Percentiles rank a stretch among this genome's conserved stretches.
Evolutionary conservation across 805 yeast genomes (phyloP).

Genomic region (Candida koratica): DNA sequence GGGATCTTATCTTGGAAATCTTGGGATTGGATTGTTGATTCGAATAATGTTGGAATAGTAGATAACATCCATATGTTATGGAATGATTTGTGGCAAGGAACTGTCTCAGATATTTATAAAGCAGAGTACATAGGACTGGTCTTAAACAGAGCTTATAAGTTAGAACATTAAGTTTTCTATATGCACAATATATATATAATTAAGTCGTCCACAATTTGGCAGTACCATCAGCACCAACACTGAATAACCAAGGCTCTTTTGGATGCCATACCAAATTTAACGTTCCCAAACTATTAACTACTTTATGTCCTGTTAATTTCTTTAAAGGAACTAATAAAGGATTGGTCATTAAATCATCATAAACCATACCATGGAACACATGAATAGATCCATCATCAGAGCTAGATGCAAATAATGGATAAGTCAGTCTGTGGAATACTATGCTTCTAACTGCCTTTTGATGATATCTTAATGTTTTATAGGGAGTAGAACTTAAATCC

Average conservation of each 20-base stretch:
- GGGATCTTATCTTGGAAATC: constrained; percentile 43
- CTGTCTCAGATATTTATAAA: constrained; percentile 21
- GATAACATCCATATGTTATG: constrained; percentile 29
- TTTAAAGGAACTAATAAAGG: constrained; percentile 95
- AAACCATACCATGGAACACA: constrained; percentile 94
- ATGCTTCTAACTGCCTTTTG: constrained; percentile 90
- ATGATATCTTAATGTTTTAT: constrained; percentile 92
- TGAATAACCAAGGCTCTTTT: constrained; percentile 94
- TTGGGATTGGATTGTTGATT: constrained; percentile 32
- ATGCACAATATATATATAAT: constrained; percentile 3
- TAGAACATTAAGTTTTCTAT: constrained; percentile 1
- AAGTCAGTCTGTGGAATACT: constrained; percentile 74
- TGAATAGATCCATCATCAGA: constrained; percentile 92
- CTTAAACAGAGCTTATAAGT: constrained; percentile 1
- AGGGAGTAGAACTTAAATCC: constrained; percentile 84
- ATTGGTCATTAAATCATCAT: constrained; percentile 91
- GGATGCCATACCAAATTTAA: constrained; percentile 93
- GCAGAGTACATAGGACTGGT: constrained; percentile 20
- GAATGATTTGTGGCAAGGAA: constrained; percentile 22
- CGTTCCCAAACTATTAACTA: constrained; percentile 78
- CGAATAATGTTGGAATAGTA: constrained; percentile 38
- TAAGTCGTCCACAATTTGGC: constrained; percentile 96
- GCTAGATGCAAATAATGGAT: constrained; percentile 91
- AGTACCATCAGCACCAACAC: constrained; percentile 95
- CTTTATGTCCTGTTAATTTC: constrained; percentile 86